These are phyloP conservation scores for Papilionanthe hybrid DNA, from an alignment of 116 monocot species.

Conservation along the genomic window DNA sequence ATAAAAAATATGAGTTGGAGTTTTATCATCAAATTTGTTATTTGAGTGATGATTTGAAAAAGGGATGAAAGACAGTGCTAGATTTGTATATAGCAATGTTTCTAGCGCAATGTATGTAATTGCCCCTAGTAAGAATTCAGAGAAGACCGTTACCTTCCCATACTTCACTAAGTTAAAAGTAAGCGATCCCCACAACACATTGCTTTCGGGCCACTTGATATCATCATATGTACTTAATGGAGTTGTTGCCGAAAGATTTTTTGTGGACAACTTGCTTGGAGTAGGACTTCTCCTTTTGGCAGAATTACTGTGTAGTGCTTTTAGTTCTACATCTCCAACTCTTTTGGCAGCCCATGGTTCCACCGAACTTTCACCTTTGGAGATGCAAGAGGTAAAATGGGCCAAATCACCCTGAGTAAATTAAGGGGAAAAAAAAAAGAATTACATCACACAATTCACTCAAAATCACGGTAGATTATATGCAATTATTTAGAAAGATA, in stretches of 20 bases:
- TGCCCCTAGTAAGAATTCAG: background rate
- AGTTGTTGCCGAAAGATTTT: conserved; percentile 13
- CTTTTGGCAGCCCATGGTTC: conserved; percentile 11
- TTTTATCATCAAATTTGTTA: too few species aligned
- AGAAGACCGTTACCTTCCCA: conserved; percentile 30
- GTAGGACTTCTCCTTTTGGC: conserved; percentile 15
- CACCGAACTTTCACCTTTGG: conserved; percentile 6
- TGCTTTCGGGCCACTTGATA: conserved; percentile 25
- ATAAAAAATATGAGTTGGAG: too few species aligned
- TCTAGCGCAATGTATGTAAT: too few species aligned
- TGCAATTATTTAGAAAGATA: too few species aligned
- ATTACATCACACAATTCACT: background rate
- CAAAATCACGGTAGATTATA: too few species aligned
- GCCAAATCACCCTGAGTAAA: conserved; percentile 19
- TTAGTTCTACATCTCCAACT: conserved; percentile 16
- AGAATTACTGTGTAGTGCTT: conserved; percentile 16
- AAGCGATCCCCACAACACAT: conserved; percentile 27
- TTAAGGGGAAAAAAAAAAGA: conserved; percentile 1
- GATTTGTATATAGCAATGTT: too few species aligned
- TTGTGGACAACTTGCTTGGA: conserved; percentile 11
- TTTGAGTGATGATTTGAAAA: too few species aligned
- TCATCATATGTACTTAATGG: conserved; percentile 12
- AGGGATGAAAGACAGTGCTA: too few species aligned
- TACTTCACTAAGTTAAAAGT: conserved; percentile 35
- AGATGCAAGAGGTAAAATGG: conserved; percentile 7